phyloP scores from a whole-genome alignment of 148 eudicot genomes.

The Limonium bicolor region DNA sequence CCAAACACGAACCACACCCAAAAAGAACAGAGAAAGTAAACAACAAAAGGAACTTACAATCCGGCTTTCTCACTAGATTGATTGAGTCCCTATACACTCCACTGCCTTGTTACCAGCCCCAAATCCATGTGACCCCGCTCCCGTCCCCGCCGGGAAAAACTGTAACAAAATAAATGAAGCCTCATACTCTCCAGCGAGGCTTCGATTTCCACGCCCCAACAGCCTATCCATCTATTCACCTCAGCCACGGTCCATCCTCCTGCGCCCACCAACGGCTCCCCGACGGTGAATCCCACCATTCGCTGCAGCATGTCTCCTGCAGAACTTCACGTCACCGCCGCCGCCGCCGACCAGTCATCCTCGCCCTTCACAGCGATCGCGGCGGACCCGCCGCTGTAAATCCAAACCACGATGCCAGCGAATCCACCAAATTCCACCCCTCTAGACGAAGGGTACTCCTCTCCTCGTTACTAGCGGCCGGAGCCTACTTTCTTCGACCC shows the following conservation, averaged over 20 bases:
- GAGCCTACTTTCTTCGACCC: slow-evolving; percentile 42
- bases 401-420: too few relatives aligned
- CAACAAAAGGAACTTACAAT: not conserved
- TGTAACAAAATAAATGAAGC: slow-evolving; percentile 10
- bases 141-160: slow-evolving; percentile 2
- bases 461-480: slow-evolving; percentile 43
- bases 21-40: not conserved
- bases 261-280: not conserved
- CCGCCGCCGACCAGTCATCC: slow-evolving; percentile 8
- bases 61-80: not conserved
- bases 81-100: not conserved
- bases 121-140: too few relatives aligned
- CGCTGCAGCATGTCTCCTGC: not conserved
- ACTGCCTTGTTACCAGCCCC: not conserved
- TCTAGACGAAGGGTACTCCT: slow-evolving; percentile 39
- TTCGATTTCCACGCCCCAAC: slow-evolving; percentile 3
- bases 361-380: not conserved
- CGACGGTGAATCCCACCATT: not conserved
- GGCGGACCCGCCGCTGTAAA: too few relatives aligned
- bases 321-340: not conserved
- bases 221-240: not conserved
- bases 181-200: slow-evolving; percentile 9
- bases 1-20: not conserved
- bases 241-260: not conserved
- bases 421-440: slow-evolving; percentile 8